Base-by-base conservation (phyloP, 192 early-diverging fungal species). In the Gaertneriomyces sp. region DNA sequence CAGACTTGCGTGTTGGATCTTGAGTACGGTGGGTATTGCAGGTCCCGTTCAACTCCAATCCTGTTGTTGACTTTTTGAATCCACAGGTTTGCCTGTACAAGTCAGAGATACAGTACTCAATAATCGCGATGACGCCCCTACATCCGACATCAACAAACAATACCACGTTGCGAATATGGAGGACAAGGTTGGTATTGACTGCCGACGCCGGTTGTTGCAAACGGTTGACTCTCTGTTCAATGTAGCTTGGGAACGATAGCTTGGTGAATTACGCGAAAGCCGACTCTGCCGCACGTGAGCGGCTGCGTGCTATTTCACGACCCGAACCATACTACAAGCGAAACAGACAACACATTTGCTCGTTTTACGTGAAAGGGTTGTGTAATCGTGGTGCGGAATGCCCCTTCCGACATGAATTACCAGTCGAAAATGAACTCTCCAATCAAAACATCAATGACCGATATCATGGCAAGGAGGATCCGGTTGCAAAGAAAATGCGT, bases 1-100 rank as follows among this genome's bases (percentile, higher is more conserved):
- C 97, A 98, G 70, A 95, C 95, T 6, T 99, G 97, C 70, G 78
- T 98, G 14, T 76, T 97, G 46, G 96, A 99, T 79, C 82, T 98
- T n/a, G 90, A 97, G 71, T 93, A 88, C 71, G 91, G 89, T 58
- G 20, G 10, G 59, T 68, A 52, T 14, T 39, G 20, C 2, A 19
- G 47, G 16, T 17, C 14, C 47, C 47, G 47, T 33, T 33, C 25
- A 33, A 33, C 47, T 17, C 2, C 47, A n/a, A 2, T 5, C 14
- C 38, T 17, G 19, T 53, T 53, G 16, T 43, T 10, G 5, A 0
- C 66, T 0, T 0, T 10, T 44, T 16, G 20, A 43, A 0, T 55
- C 20, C 19, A 44, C 61, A 85, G 86, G 90, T 45, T 76, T 99
- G 56, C 95, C 95, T 14, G 88, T 92, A 5, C 93, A 96, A 74